Percentiles rank a stretch among this genome's conserved stretches.
Evolutionary conservation across 1,139 yeast species (phyloP).

Genomic region (Scheffersomyces titani): DNA sequence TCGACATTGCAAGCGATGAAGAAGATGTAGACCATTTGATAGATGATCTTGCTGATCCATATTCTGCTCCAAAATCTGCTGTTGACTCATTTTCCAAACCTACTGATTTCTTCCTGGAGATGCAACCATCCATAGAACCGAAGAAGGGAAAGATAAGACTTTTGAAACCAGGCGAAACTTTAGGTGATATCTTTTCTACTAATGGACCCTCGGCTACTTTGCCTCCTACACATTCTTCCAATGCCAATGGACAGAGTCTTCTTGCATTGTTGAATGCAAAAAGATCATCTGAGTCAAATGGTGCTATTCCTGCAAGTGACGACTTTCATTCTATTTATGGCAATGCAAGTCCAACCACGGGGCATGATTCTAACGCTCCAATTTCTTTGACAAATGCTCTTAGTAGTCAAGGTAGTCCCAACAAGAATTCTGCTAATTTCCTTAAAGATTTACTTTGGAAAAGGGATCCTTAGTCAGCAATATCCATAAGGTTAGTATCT

Average conservation of each 20-base stretch:
- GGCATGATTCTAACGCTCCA: constrained; percentile 1
- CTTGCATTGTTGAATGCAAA: constrained; percentile 15
- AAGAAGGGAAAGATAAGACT: constrained; percentile 24
- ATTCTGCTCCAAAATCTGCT: background rate
- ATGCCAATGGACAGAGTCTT: constrained; percentile 14
- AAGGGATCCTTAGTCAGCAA: constrained; percentile 2
- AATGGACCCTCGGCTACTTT: background rate
- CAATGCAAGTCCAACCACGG: background rate
- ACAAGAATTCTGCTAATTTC: constrained; percentile 8
- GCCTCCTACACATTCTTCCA: constrained; percentile 1
- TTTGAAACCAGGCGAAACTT: constrained; percentile 32
- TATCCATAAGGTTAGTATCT: too few relatives aligned
- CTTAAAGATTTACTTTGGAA: constrained; percentile 12
- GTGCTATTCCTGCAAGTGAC: constrained; percentile 2
- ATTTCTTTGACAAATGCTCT: constrained; percentile 2
- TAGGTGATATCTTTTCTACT: constrained; percentile 12
- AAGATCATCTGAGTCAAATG: constrained; percentile 3
- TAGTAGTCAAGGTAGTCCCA: background rate
- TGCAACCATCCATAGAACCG: constrained; percentile 5
- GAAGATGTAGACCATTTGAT: constrained; percentile 21
- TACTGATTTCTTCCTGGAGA: constrained; percentile 6
- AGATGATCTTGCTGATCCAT: constrained; percentile 7
- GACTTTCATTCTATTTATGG: constrained; percentile 15
- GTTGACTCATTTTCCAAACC: constrained; percentile 2
- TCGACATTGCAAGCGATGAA: constrained; percentile 41